Base-by-base conservation (phyloP, 352 stramenopile genomes). In the Aphanomyces invadans region DNA sequence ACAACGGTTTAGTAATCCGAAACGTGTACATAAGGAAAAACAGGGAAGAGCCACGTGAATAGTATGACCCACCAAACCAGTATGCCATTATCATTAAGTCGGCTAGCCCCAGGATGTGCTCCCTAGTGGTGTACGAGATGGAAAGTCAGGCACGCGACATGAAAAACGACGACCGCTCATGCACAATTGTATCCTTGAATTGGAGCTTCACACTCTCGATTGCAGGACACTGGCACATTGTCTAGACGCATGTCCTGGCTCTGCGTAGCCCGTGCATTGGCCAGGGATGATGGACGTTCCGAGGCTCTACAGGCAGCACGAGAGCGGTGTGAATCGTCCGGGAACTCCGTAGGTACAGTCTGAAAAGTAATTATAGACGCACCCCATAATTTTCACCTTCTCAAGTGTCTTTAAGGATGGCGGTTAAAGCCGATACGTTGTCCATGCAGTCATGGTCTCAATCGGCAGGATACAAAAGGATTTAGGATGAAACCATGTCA, bases 71-170 rank as follows among this genome's bases (percentile, higher is more conserved):
- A 25, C 32, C 11, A 23, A 67, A 32, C 7, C 42, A 51, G 32
- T 44, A 57, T 15, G 57, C 26, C 60, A 57, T 67, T 26, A 67
- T 59, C 11, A n/a, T 26, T 0, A 67, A 32, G 31, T 67, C 56
- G 2, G 48, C 38, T 4, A 67, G n/a, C 15, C 60, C 60, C 25
- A 67, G 60, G 7, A 51, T 67, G 60, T 67, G 49, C 33, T 67
- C 2, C 60, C 60, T 10, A 67, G 33, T 19, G 42, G 15, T 15
- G 36, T n/a, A n/a, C n/a, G n/a, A n/a, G n/a, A n/a, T n/a, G n/a
- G n/a, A n/a, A n/a, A n/a, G n/a, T n/a, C n/a, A n/a, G n/a, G n/a
- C n/a, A n/a, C n/a, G n/a, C n/a, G n/a, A n/a, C n/a, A n/a, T n/a
- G n/a, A n/a, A n/a, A n/a, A n/a, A n/a, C n/a, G n/a, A n/a, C n/a